phyloP scores from a whole-genome alignment of 176 grass and related monocot genomes.

The Oryza meyeriana region DNA sequence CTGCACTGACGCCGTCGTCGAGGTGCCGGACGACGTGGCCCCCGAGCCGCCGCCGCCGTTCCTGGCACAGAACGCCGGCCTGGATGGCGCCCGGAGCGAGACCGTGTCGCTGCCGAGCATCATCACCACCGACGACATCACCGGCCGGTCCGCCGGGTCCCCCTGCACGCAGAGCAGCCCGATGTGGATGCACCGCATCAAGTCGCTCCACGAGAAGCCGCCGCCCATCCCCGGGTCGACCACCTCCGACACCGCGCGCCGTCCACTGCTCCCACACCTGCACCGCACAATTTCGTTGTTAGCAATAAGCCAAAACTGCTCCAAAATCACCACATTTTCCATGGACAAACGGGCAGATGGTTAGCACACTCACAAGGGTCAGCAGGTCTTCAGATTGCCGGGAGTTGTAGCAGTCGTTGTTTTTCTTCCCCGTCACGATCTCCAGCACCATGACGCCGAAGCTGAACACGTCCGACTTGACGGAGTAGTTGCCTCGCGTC shows the following conservation, averaged over 20 bases:
- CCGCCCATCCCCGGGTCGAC: constrained; percentile 11
- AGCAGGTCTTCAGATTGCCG: constrained; percentile 28
- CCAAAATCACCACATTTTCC: neutral
- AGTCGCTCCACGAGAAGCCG: constrained; percentile 4
- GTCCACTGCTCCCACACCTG: constrained; percentile 48
- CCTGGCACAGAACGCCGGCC: constrained; percentile 10
- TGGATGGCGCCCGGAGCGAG: constrained; percentile 18
- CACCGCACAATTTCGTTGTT: neutral
- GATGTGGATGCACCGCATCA: constrained; percentile 31
- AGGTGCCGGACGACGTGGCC: neutral
- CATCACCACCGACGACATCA: constrained; percentile 36
- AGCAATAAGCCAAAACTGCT: neutral
- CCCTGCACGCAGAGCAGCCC: constrained; percentile 45
- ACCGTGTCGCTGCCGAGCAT: constrained; percentile 41
- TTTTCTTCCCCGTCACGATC: constrained; percentile 55
- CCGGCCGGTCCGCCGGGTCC: constrained; percentile 5
- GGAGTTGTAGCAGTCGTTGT: neutral
- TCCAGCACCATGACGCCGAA: constrained; percentile 62
- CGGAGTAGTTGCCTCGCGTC: constrained; percentile 52
- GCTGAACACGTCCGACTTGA: constrained; percentile 61
- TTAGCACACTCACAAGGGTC: constrained; percentile 22
- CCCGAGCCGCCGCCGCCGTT: neutral
- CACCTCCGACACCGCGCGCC: neutral
- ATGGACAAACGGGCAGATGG: neutral
- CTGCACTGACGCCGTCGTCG: neutral